Base-by-base conservation (phyloP, 2,329 filamentous ascomycete species). In the Talaromyces islandicus region DNA sequence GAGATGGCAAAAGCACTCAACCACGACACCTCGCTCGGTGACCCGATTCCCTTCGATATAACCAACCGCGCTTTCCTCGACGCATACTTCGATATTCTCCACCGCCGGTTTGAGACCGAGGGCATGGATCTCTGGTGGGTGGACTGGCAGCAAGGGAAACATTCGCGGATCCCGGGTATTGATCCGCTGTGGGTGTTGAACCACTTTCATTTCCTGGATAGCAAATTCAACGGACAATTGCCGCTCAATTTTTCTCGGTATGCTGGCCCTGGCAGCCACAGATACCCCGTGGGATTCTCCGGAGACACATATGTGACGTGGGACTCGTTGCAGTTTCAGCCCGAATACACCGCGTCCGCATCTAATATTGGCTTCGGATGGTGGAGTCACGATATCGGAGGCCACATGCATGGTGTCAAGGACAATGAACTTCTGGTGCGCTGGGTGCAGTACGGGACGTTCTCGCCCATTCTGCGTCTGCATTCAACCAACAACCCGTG, bases 331-430 rank as follows among this genome's bases (percentile, higher is more conserved):
- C 69, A 78, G 14, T 88, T 88, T 71, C 86, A 88, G 68, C 85
- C 85, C 7, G 85, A 88, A 66, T 88, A 88, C 66, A 88, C 86
- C 0, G 83, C 84, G 3, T 87, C 83, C 0, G 83, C 85, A 0
- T 85, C 83, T 10, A 88, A 88, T 69, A 86, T 88, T 61, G 85
- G 85, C 0, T 88, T 85, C 63, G 85, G 85, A 2, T 88, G 85
- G 85, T 88, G 85, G 85, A 85, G 82, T 55, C 85, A 88, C 68
- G 85, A 88, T 63, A 86, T 88, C 29, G 85, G 85, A n/a, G 85
- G 85, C 0, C 85, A 88, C 67, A 81, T 83, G 65, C 68, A 71
- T 2, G 85, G 85, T 4, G 72, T 71, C 43, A 79, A 81, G 6
- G 82, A 85, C 55, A 85, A 86, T 56, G 83, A 88, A 65, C 74